Evolutionary conservation across 2,329 filamentous ascomycete genomes (phyloP).

Genomic region (Emergomyces pasteurianus): DNA sequence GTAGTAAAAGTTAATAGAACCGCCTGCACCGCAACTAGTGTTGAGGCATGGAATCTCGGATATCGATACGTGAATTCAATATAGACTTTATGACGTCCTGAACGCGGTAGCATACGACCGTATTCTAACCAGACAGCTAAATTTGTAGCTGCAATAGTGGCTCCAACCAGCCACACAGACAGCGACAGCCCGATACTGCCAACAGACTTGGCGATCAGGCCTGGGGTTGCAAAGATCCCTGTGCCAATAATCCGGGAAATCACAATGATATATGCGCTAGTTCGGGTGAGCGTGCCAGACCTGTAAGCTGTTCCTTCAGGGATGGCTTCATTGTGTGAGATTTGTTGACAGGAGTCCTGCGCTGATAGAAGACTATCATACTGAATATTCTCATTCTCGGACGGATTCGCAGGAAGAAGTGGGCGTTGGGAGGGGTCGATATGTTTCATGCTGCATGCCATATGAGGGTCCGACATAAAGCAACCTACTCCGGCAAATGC

Average conservation of each 20-base stretch:
- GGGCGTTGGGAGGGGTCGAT: background rate
- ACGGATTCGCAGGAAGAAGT: background rate
- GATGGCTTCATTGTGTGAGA: background rate
- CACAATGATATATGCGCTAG: constrained; percentile 1
- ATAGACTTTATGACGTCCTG: constrained; percentile 58
- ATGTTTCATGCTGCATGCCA: background rate
- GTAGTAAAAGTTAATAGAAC: constrained; percentile 56
- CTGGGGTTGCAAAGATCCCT: constrained; percentile 61
- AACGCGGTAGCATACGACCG: constrained; percentile 57
- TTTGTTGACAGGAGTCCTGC: background rate
- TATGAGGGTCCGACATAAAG: background rate
- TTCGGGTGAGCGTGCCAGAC: background rate
- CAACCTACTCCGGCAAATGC: background rate
- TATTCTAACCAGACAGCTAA: constrained; percentile 54
- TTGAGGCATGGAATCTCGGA: constrained; percentile 52
- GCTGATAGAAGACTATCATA: background rate
- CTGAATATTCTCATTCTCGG: background rate
- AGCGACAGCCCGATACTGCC: constrained; percentile 56
- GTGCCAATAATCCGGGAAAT: constrained; percentile 49
- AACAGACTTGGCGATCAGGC: constrained; percentile 51
- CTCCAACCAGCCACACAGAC: constrained; percentile 51
- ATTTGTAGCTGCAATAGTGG: constrained; percentile 48
- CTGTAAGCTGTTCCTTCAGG: background rate
- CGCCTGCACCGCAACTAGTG: constrained; percentile 52
- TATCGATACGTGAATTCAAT: constrained; percentile 56